A percentile compares a stretch with the other conserved stretches of the same genome.
Conservation (phyloP, 108 stramenopile species). For the Stephanodiscus triporus region DNA sequence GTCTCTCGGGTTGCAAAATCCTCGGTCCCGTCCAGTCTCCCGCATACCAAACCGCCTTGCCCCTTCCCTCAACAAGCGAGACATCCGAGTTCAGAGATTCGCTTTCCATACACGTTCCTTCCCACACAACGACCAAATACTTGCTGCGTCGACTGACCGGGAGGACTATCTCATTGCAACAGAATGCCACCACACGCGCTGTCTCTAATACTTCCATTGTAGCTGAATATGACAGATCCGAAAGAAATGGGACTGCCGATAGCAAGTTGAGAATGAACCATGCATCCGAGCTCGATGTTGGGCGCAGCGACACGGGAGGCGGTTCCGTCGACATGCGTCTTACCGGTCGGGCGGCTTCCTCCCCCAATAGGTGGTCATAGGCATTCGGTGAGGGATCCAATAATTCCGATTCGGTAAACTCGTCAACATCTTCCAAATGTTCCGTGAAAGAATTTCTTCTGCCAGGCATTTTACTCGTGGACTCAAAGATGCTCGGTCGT, state of each 20-base stretch:
- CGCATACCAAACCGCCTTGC: slow-evolving; percentile 77
- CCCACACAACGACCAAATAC: slow-evolving; percentile 82
- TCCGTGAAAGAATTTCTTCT: background rate
- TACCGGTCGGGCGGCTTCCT: background rate
- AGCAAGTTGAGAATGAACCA: slow-evolving; percentile 90
- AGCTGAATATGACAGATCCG: slow-evolving; percentile 77
- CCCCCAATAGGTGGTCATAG: slow-evolving; percentile 27
- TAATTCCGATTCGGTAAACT: slow-evolving; percentile 39
- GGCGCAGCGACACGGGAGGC: slow-evolving; percentile 78
- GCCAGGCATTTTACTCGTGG: background rate
- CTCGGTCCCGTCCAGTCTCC: slow-evolving; percentile 92
- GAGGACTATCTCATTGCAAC: slow-evolving; percentile 65
- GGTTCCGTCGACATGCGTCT: slow-evolving; percentile 17
- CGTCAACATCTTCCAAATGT: slow-evolving; percentile 23
- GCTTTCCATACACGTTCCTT: slow-evolving; percentile 84
- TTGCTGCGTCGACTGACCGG: slow-evolving; percentile 57
- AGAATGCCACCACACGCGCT: slow-evolving; percentile 71
- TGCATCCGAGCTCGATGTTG: slow-evolving; percentile 84
- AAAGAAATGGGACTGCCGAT: slow-evolving; percentile 83
- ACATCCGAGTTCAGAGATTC: slow-evolving; percentile 16
- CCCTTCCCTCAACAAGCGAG: slow-evolving; percentile 6
- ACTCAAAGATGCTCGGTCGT: slow-evolving; percentile 6
- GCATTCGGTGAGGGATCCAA: slow-evolving; percentile 28
- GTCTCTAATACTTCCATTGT: slow-evolving; percentile 90
- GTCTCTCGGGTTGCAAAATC: slow-evolving; percentile 78